Percentiles rank a stretch among this genome's conserved stretches.
These are phyloP conservation scores for Diaporthe australafricana DNA, from an alignment of 2,329 filamentous ascomycete species.

Conservation along the genomic window DNA sequence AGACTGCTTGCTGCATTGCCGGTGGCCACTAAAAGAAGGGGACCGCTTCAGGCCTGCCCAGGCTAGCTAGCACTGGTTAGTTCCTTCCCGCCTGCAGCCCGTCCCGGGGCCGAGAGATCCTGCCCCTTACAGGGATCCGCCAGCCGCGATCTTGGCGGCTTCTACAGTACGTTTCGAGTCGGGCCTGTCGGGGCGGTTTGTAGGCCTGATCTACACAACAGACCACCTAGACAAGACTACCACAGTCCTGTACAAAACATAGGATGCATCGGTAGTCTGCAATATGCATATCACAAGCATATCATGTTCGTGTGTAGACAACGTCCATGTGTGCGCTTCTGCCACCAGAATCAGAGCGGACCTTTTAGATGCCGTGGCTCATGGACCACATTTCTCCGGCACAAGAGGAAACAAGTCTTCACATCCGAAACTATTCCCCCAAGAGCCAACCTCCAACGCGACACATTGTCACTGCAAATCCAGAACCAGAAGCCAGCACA, in stretches of 20 bases:
- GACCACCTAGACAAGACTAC: no score
- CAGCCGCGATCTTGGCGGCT: neutral
- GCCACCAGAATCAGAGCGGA: neutral
- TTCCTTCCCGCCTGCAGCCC: conserved; percentile 7
- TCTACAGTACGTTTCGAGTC: no score
- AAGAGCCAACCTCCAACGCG: neutral
- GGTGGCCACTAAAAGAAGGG: neutral
- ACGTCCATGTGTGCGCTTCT: neutral
- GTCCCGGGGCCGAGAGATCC: neutral
- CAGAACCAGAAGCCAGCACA: neutral
- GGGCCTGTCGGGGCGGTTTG: no score
- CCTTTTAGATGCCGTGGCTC: neutral
- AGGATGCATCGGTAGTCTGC: neutral
- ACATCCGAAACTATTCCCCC: neutral
- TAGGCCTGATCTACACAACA: no score
- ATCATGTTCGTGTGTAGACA: neutral
- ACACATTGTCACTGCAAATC: neutral
- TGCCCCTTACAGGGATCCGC: conserved; percentile 5
- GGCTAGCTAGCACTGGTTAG: no score
- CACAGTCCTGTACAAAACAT: no score
- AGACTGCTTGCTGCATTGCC: neutral
- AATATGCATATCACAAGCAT: neutral
- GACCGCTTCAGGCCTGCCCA: no score
- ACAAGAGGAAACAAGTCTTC: neutral
- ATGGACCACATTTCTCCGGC: conserved; percentile 15